Evolutionary conservation across 345 rosid species (phyloP).

Genomic region (Gossypium sturtianum): DNA sequence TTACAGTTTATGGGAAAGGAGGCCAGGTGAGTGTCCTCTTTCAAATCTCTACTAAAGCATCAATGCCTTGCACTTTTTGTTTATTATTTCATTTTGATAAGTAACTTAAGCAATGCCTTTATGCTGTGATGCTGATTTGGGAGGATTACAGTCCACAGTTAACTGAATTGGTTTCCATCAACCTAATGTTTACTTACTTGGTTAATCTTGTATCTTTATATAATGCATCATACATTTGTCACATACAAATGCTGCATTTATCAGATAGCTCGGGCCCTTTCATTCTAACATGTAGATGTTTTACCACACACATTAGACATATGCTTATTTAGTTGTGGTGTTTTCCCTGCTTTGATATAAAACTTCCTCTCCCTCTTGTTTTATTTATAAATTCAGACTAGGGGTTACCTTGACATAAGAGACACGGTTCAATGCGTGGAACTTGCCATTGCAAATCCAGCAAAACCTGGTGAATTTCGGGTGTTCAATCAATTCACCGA

Average conservation of each 20-base stretch:
- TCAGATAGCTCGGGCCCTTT: not conserved
- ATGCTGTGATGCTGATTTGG: not conserved
- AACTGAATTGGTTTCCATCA: not conserved
- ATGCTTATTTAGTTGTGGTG: not conserved
- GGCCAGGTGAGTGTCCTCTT: slow-evolving; percentile 65
- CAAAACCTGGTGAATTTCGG: slow-evolving; percentile 75
- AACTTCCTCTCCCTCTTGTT: not conserved
- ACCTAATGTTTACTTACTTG: not conserved
- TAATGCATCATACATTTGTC: not conserved
- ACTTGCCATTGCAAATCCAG: slow-evolving; percentile 89
- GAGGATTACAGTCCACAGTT: not conserved
- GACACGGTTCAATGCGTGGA: slow-evolving; percentile 95
- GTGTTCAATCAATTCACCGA: slow-evolving; percentile 95
- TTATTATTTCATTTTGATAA: not conserved
- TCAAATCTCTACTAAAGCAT: not conserved
- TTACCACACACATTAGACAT: not conserved
- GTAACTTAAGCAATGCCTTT: not conserved
- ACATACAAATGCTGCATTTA: not conserved
- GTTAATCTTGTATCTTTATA: not conserved
- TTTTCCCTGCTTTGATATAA: not conserved
- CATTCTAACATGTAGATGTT: not conserved
- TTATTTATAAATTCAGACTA: slow-evolving; percentile 49
- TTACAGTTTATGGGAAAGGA: slow-evolving; percentile 94
- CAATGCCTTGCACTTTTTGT: not conserved
- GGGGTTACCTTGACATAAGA: slow-evolving; percentile 97